These are phyloP conservation scores for Penicillium daleae DNA, from an alignment of 495 filamentous ascomycete species.

Conservation along the genomic window DNA sequence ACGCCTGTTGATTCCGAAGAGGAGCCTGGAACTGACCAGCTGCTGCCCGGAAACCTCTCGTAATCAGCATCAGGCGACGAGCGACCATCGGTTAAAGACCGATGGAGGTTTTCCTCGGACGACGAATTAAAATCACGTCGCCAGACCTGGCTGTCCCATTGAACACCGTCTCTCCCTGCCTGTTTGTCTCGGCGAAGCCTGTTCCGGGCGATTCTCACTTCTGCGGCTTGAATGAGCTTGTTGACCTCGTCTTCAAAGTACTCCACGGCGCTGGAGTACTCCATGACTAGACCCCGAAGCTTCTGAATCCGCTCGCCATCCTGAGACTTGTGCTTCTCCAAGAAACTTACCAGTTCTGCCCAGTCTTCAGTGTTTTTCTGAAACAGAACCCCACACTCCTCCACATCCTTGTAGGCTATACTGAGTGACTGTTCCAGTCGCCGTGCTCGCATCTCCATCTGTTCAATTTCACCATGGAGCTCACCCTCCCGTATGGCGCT, in stretches of 20 bases:
- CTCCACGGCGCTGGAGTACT: not conserved
- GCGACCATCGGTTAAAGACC: too few species aligned
- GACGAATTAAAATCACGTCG: not conserved
- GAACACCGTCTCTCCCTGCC: not conserved
- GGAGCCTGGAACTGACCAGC: not conserved
- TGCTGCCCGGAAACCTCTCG: not conserved
- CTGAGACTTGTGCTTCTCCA: not conserved
- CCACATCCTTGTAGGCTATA: not conserved
- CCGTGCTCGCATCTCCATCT: not conserved
- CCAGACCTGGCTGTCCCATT: not conserved
- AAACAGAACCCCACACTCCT: not conserved
- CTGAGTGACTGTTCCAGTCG: not conserved
- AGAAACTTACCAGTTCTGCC: not conserved
- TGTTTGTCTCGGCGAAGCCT: not conserved
- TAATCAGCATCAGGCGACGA: not conserved
- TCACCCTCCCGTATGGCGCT: not conserved
- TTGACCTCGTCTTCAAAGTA: not conserved
- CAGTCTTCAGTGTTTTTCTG: constrained; percentile 1
- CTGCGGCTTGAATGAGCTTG: not conserved
- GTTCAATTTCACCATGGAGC: not conserved
- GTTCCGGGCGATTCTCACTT: not conserved
- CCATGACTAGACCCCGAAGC: not conserved
- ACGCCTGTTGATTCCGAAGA: not conserved
- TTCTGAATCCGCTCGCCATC: not conserved
- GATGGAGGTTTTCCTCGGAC: not conserved